These are phyloP conservation scores for Cenchrus fungigraminus DNA, from an alignment of 176 grass and related monocot genomes.

Conservation along the genomic window DNA sequence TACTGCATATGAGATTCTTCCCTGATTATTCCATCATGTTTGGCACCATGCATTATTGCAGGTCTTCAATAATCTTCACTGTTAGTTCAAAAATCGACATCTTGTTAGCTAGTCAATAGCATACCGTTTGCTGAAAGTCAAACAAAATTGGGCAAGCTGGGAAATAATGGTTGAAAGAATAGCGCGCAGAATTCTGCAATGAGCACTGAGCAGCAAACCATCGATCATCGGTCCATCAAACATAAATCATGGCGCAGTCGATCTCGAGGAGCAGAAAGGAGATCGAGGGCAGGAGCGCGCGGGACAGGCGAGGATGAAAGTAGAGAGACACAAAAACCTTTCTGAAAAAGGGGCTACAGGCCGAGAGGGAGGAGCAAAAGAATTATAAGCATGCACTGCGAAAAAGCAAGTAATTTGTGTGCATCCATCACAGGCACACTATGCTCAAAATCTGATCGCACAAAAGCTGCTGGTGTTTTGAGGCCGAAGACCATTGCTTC, in stretches of 20 bases:
- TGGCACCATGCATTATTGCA: background rate
- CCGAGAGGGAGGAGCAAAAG: slow-evolving; percentile 52
- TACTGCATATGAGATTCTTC: slow-evolving; percentile 33
- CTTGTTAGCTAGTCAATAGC: background rate
- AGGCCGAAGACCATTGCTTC: slow-evolving; percentile 43
- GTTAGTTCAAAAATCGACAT: background rate
- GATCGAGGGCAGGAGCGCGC: slow-evolving; percentile 44
- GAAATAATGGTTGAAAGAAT: slow-evolving; percentile 23
- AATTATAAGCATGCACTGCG: slow-evolving; percentile 75
- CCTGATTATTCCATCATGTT: slow-evolving; percentile 12
- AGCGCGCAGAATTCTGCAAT: slow-evolving; percentile 41
- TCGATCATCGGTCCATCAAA: slow-evolving; percentile 70
- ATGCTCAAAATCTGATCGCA: slow-evolving; percentile 51
- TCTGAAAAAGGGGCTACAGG: slow-evolving; percentile 73
- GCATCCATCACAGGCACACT: slow-evolving; percentile 43
- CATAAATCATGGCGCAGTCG: slow-evolving; percentile 54
- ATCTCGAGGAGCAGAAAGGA: slow-evolving; percentile 65
- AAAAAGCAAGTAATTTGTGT: slow-evolving; percentile 42
- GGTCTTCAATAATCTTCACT: background rate
- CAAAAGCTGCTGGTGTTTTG: slow-evolving; percentile 58
- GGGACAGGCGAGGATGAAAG: slow-evolving; percentile 77
- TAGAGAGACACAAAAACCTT: slow-evolving; percentile 70
- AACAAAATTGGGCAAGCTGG: background rate
- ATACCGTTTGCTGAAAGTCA: background rate
- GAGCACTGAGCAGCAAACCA: slow-evolving; percentile 14